Conservation (phyloP, 2,329 filamentous ascomycete genomes). For the Phialemonium atrogriseum region DNA sequence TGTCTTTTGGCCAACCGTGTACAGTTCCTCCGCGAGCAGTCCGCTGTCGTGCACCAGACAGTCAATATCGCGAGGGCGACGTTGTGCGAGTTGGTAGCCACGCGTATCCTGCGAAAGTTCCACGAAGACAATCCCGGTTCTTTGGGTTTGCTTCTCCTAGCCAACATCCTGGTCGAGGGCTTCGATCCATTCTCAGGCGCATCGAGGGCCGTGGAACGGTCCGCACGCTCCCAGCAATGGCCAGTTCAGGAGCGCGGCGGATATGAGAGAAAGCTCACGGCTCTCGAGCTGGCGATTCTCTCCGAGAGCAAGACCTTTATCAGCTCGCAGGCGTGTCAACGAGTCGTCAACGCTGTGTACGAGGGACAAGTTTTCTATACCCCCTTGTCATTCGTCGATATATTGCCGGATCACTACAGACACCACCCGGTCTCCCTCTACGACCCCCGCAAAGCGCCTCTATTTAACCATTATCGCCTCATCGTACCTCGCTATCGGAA, state of each 20-base stretch:
- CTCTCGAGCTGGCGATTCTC: conserved; percentile 64
- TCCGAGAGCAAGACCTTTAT: conserved; percentile 63
- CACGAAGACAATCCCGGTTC: conserved; percentile 59
- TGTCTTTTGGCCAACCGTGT: conserved; percentile 63
- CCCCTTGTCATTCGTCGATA: conserved; percentile 61
- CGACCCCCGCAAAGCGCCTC: conserved; percentile 54
- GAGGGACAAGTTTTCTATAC: conserved; percentile 62
- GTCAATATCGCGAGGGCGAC: conserved; percentile 60
- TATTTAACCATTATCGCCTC: conserved; percentile 64
- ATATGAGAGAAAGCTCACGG: conserved; percentile 50
- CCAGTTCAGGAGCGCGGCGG: conserved; percentile 28
- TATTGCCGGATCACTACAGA: conserved; percentile 67
- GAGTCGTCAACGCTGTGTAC: conserved; percentile 64
- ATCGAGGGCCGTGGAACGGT: conserved; percentile 46
- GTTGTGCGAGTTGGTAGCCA: conserved; percentile 61
- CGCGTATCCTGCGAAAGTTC: conserved; percentile 57
- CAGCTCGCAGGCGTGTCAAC: conserved; percentile 57
- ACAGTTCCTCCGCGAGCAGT: conserved; percentile 61
- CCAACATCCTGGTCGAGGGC: conserved; percentile 61
- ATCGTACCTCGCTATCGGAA: conserved; percentile 63
- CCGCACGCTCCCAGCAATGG: conserved; percentile 33
- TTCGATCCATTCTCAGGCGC: conserved; percentile 67
- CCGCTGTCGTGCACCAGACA: conserved; percentile 57
- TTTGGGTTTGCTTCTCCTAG: conserved; percentile 53
- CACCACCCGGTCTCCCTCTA: conserved; percentile 62